Conservation (phyloP, 2,329 filamentous ascomycete species). For the Exophiala mesophila region DNA sequence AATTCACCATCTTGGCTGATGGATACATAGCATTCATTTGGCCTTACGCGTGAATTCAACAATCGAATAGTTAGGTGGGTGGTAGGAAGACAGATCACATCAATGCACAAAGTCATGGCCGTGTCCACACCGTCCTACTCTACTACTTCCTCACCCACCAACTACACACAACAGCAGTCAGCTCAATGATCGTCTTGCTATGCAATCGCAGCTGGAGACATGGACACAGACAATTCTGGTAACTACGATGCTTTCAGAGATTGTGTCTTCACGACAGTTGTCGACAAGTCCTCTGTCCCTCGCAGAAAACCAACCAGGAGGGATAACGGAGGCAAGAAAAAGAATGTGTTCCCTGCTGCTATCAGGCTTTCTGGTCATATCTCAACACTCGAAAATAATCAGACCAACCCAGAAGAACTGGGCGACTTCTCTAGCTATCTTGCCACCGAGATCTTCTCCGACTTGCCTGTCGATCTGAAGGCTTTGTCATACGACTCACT, state of each 20-base stretch:
- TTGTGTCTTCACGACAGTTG: constrained; percentile 64
- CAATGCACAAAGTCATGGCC: no score
- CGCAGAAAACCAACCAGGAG: constrained; percentile 7
- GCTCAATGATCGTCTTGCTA: no score
- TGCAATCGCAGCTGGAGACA: no score
- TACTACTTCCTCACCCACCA: no score
- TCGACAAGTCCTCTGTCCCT: constrained; percentile 52
- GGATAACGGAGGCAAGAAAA: constrained; percentile 39
- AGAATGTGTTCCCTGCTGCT: not conserved
- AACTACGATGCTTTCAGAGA: constrained; percentile 71
- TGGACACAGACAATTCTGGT: constrained; percentile 33
- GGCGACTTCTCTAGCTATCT: constrained; percentile 80
- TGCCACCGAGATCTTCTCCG: constrained; percentile 62
- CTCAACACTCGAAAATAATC: constrained; percentile 16
- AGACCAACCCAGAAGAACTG: constrained; percentile 59
- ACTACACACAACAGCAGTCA: no score
- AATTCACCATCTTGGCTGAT: no score
- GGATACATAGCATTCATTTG: no score
- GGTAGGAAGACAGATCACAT: no score
- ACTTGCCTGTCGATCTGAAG: constrained; percentile 58
- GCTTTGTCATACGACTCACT: constrained; percentile 57
- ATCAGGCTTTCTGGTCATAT: not conserved
- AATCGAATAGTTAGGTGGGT: no score
- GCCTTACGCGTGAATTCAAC: no score
- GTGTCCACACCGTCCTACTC: no score